These are phyloP conservation scores for Hemileccinum impolitum DNA, from an alignment of 768 basidiomycete species.

Conservation along the genomic window DNA sequence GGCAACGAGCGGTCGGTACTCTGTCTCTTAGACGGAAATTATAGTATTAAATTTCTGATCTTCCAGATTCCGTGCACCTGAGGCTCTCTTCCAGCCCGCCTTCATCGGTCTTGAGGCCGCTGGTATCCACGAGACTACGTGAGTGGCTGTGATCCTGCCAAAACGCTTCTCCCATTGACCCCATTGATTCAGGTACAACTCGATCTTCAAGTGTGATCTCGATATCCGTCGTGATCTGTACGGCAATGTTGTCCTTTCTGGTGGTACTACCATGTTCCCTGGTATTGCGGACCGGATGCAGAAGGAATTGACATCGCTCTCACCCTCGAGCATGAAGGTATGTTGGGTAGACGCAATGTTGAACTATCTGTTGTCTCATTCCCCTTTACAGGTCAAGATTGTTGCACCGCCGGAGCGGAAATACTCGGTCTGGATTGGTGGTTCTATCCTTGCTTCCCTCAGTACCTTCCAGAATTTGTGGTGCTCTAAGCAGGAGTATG, in stretches of 20 bases:
- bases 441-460: conserved; percentile 81
- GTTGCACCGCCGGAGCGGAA: conserved; percentile 92
- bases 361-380: background rate
- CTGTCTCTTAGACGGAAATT: background rate
- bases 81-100: conserved; percentile 57
- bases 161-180: background rate
- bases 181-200: conserved; percentile 44
- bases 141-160: conserved; percentile 5
- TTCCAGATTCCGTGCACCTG: conserved; percentile 51
- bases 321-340: conserved; percentile 84
- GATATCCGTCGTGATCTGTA: conserved; percentile 46
- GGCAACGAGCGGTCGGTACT: conserved; percentile 55
- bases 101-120: conserved; percentile 71
- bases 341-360: conserved; percentile 10
- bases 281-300: conserved; percentile 96
- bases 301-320: conserved; percentile 81
- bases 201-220: conserved; percentile 66
- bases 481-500: conserved; percentile 92
- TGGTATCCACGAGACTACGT: conserved; percentile 77
- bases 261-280: conserved; percentile 94
- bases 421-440: conserved; percentile 95
- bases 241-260: conserved; percentile 49
- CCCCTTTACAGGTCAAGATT: conserved; percentile 66
- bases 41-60: background rate
- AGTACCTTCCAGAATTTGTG: conserved; percentile 97